Evolutionary conservation across 2,329 filamentous ascomycete genomes (phyloP).

Genomic region (Neofusicoccum ribis): DNA sequence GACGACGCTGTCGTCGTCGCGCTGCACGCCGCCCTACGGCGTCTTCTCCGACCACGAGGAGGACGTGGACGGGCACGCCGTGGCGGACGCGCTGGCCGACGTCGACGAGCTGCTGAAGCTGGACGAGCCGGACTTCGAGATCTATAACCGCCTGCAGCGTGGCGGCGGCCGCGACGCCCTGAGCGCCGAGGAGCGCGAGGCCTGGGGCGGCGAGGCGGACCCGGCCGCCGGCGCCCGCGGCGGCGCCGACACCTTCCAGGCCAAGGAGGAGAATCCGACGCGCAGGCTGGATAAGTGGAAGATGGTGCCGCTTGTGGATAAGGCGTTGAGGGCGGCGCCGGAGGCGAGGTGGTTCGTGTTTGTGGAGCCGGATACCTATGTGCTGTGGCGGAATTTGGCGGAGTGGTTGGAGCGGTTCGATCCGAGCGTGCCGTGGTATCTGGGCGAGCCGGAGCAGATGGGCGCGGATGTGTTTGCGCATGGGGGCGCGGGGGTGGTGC

Average conservation of each 20-base stretch:
- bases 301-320: constrained; percentile 38
- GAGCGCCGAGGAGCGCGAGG: background rate
- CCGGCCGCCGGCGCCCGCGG: background rate
- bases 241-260: background rate
- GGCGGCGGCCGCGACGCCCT: constrained; percentile 32
- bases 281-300: constrained; percentile 43
- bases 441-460: constrained; percentile 56
- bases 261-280: constrained; percentile 16
- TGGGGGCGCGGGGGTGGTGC: constrained; percentile 54
- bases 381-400: constrained; percentile 55
- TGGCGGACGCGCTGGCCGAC: constrained; percentile 40
- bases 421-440: constrained; percentile 49
- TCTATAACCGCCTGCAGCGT: constrained; percentile 37
- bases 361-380: constrained; percentile 60
- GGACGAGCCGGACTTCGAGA: constrained; percentile 35
- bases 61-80: constrained; percentile 32
- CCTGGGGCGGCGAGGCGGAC: background rate
- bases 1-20: constrained; percentile 33
- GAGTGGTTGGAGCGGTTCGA: constrained; percentile 56
- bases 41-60: constrained; percentile 42
- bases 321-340: constrained; percentile 39
- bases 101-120: constrained; percentile 31
- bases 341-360: constrained; percentile 61
- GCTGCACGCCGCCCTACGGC: constrained; percentile 34
- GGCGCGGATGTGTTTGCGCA: constrained; percentile 53